Percentiles rank a stretch among this genome's conserved stretches.
Conservation (phyloP, 306 rosid genomes). For the Vachellia pachyceras region DNA sequence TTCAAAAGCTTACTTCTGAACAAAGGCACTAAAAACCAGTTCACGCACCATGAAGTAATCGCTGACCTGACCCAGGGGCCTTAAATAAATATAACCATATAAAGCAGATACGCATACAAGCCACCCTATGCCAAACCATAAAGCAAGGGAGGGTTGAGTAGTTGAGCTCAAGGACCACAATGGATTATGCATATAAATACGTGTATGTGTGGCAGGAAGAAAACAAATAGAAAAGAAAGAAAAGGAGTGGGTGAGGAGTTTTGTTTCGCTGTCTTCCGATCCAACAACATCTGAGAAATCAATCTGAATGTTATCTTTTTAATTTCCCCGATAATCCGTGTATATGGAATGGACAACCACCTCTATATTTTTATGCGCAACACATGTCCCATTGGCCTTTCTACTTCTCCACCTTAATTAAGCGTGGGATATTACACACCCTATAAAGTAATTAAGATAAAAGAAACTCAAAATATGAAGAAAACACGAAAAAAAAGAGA, state of each 20-base stretch:
- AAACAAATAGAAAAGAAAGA: neutral
- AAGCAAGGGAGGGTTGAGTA: neutral
- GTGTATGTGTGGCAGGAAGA: slow-evolving; percentile 7
- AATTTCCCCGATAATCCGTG: slow-evolving; percentile 42
- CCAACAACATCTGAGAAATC: slow-evolving; percentile 54
- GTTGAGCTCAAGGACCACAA: slow-evolving; percentile 18
- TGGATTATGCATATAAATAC: slow-evolving; percentile 26
- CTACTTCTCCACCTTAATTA: slow-evolving; percentile 17
- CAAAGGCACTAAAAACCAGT: slow-evolving; percentile 29
- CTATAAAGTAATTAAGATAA: neutral
- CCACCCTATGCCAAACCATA: slow-evolving; percentile 10
- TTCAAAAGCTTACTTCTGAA: slow-evolving; percentile 22
- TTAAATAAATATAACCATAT: neutral
- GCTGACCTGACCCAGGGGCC: slow-evolving; percentile 4
- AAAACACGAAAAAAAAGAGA: slow-evolving; percentile 13
- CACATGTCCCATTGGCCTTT: slow-evolving; percentile 45
- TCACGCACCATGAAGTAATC: slow-evolving; percentile 27
- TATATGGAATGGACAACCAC: slow-evolving; percentile 33
- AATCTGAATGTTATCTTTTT: slow-evolving; percentile 46
- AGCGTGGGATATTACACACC: slow-evolving; percentile 17
- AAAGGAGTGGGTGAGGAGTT: slow-evolving; percentile 33
- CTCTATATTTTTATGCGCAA: slow-evolving; percentile 34
- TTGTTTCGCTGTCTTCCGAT: slow-evolving; percentile 52
- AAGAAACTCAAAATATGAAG: neutral
- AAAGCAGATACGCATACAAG: slow-evolving; percentile 11